Base-by-base conservation (phyloP, 805 yeast species). In the Sungouiozyma ichnusensis region DNA sequence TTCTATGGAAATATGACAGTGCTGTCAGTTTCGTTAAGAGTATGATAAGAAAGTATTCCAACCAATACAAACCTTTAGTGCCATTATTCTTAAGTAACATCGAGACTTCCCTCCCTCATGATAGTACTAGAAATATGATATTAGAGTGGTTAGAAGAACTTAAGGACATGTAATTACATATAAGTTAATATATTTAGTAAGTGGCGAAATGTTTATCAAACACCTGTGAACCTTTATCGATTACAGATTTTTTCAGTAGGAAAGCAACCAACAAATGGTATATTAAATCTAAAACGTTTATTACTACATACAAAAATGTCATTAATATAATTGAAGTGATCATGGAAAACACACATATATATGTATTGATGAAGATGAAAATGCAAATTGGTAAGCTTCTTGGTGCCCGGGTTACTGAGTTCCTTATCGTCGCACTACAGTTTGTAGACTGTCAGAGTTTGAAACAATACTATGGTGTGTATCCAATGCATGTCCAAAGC, bases 1-100 rank as follows among this genome's bases (percentile, higher is more conserved):
- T 57, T 8, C 49, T 52, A 24, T 71, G 74, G 74, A 70, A 70
- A 42, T 67, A 70, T 41, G 60, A 62, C 24, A 56, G 64, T 6
- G 47, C 63, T 9, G 38, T 65, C 36, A 61, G 67, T 15, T 61
- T 71, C 37, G 40, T 63, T 14, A 67, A 67, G 51, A 60, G 69
- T 42, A 16, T 65, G 13, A 37, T 69, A 42, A 67, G 73, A 60
- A 68, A 67, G 40, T 65, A 65, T 42, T 72, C 76, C 2, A 67
- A 62, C 33, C 72, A 75, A 15, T 76, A 49, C 51, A 52, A 46
- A 11, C 39, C 49, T 9, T 43, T 67, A 27, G 48, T 55, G 3
- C 57, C 55, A 2, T 44, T 47, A 20, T 63, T 71, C 44, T 58
- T 51, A 27, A 55, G 57, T 29, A 64, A 63, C 4, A 58, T 72